Base-by-base conservation (phyloP, 2,329 filamentous ascomycete species). In the Fusarium sulawesiense region DNA sequence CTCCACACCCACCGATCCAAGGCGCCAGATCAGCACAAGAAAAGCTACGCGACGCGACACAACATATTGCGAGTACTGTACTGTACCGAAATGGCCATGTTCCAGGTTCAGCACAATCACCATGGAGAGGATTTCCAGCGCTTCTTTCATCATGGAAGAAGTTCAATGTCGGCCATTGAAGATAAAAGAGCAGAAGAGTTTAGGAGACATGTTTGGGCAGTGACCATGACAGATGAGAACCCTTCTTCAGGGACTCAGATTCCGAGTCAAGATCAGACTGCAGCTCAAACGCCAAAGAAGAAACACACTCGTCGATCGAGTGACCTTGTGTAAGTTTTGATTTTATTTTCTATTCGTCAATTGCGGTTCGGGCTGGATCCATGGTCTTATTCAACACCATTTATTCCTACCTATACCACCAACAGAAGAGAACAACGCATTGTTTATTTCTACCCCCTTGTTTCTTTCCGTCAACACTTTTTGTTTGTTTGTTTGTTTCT, bases 191-290 rank as follows among this genome's bases (percentile, higher is more conserved):
- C 73, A 32, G 74, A 76, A 13, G 73, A 74, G 46, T 75, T 76
- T 53, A 72, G 73, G 16, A 73, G 64, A 41, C 74, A 75, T 49
- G 74, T 73, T 11, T 76, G 73, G 73, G 68, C 69, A 11, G 67
- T 70, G 18, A 76, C 74, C 34, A 76, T 76, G 74, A 72, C 75
- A 40, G 74, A 76, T 46, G 74, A 76, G 29, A 67, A 75, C 42
- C 71, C 72, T 37, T 60, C 29, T 37, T 60, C 29, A 72, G 45
- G 46, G 25, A 37, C 34, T 37, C 40, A 40, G 27, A 59, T n/a
- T n/a, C 47, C 23, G 21, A n/a, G 12, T 14, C 32, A 51, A 7
- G 25, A 30, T 13, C 47, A 49, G 27, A 20, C 21, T 37, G 11
- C 10, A 18, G 12, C 48, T 50, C 48, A 50, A 23, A 50, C 32